A percentile compares a stretch with the other conserved stretches of the same genome.
phyloP scores from a whole-genome alignment of 139 green algal genomes.

The Tetradesmus obliquus region DNA sequence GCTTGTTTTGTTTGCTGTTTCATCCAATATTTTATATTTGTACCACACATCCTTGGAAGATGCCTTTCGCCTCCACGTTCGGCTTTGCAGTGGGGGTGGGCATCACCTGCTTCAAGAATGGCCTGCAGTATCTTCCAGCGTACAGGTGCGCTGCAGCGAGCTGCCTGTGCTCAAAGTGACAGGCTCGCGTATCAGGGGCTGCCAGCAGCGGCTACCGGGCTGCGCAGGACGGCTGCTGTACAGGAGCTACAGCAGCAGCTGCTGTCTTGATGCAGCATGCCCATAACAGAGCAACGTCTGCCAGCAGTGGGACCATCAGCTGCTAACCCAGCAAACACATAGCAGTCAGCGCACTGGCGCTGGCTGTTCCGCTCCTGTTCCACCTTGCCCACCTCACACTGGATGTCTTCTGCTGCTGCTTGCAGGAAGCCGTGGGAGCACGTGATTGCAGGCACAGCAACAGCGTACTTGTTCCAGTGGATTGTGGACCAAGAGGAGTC shows the following conservation, averaged over 20 bases:
- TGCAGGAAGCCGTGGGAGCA: conserved; percentile 50
- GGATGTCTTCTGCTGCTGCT: neutral
- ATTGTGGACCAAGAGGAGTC: conserved; percentile 32
- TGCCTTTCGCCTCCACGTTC: neutral
- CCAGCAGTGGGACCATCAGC: too few relatives aligned
- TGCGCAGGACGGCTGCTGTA: neutral
- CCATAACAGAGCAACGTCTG: neutral
- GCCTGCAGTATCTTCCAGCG: conserved; percentile 35
- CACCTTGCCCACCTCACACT: neutral
- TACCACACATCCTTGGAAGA: neutral
- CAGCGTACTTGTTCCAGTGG: conserved; percentile 31
- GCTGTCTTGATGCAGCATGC: neutral
- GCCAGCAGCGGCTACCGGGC: neutral
- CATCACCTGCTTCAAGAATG: conserved; percentile 50
- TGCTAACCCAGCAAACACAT: neutral
- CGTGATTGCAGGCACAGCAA: conserved; percentile 11
- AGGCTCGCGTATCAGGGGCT: neutral
- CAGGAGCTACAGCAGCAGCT: neutral
- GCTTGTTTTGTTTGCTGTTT: neutral
- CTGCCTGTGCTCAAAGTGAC: neutral
- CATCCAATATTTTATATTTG: neutral
- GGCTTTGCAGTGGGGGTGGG: conserved; percentile 33
- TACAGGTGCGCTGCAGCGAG: conserved; percentile 30
- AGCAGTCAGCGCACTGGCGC: neutral
- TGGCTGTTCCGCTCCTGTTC: neutral